phyloP scores from a whole-genome alignment of 768 basidiomycete genomes.

The Psilocybe sp. region DNA sequence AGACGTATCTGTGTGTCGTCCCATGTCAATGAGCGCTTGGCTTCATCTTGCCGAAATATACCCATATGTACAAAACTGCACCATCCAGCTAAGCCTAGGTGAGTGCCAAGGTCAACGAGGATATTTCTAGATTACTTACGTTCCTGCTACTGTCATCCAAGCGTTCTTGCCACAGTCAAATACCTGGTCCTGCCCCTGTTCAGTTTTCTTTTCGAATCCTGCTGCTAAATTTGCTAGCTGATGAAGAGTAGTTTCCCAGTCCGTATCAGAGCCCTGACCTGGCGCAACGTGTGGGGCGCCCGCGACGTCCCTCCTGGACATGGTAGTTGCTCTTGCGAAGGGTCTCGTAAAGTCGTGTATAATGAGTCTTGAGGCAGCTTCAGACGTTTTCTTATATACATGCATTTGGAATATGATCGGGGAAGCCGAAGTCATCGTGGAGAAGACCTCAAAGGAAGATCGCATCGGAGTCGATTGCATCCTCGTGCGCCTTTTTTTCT shows the following conservation, averaged over 20 bases:
- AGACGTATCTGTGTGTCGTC: constrained; percentile 31
- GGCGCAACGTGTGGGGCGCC: not conserved
- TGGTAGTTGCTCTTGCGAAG: not conserved
- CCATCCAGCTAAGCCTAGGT: constrained; percentile 30
- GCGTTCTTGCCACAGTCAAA: constrained; percentile 31
- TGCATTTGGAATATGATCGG: too few relatives aligned
- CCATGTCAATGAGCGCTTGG: constrained; percentile 2
- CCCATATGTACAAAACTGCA: constrained; percentile 48
- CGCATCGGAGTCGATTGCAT: too few relatives aligned
- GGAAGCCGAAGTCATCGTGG: too few relatives aligned
- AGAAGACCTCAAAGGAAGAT: too few relatives aligned
- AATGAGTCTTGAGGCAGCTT: too few relatives aligned
- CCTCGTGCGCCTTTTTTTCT: too few relatives aligned
- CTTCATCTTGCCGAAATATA: constrained; percentile 12
- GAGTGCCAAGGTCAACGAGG: not conserved
- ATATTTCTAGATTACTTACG: constrained; percentile 28
- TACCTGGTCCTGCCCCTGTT: not conserved
- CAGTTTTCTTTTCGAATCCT: not conserved
- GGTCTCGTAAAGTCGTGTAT: not conserved
- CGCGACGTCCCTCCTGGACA: not conserved
- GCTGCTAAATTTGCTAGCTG: not conserved
- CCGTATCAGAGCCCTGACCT: constrained; percentile 8
- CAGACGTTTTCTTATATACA: too few relatives aligned
- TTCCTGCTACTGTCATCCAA: constrained; percentile 42
- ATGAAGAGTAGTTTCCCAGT: not conserved